These are phyloP conservation scores for Plasmodium knowlesi DNA, from an alignment of 169 alveolate species.

Conservation along the genomic window DNA sequence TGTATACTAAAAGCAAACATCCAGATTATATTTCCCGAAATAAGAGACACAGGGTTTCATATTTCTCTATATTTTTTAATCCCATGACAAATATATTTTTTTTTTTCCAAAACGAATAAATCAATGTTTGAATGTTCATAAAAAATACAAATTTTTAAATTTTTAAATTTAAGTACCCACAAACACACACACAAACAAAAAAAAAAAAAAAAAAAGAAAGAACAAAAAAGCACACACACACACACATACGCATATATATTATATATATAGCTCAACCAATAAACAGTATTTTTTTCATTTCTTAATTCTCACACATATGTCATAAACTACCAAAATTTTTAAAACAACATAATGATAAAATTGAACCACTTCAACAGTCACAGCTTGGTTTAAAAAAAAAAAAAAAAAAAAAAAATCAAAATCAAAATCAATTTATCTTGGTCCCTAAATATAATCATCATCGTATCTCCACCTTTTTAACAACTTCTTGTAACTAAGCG, in stretches of 20 bases:
- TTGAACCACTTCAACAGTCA: background rate
- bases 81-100: conserved; percentile 23
- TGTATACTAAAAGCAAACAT: background rate
- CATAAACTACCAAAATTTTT: conserved; percentile 50
- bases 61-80: conserved; percentile 37
- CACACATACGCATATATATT: background rate
- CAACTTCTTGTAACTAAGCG: conserved; percentile 48
- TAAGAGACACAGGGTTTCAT: background rate
- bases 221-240: background rate
- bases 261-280: background rate
- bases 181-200: no score
- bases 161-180: conserved; percentile 20
- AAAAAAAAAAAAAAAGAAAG: no score
- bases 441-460: conserved; percentile 55
- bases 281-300: conserved; percentile 18
- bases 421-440: background rate
- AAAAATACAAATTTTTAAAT: conserved; percentile 30
- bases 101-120: conserved; percentile 65
- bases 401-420: background rate
- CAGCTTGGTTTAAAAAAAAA: conserved; percentile 17
- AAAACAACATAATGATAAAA: conserved; percentile 21
- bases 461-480: conserved; percentile 76
- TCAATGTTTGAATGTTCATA: conserved; percentile 33
- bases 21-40: background rate
- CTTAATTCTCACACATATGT: background rate